Percentiles rank a stretch among this genome's conserved stretches.
These are phyloP conservation scores for Fusarium globosum DNA, from an alignment of 2,329 filamentous ascomycete genomes.

Conservation along the genomic window DNA sequence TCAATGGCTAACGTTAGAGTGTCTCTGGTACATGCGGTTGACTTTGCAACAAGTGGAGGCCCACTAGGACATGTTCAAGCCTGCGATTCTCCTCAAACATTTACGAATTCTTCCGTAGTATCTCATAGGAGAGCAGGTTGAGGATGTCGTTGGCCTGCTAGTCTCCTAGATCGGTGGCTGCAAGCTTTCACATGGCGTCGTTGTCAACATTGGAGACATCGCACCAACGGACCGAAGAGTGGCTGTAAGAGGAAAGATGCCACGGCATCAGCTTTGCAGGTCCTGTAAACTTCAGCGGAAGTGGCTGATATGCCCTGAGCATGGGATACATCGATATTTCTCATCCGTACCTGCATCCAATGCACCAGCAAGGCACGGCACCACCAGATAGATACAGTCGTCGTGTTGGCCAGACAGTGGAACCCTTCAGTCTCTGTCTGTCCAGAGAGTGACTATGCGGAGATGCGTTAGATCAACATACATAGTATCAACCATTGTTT, in stretches of 20 bases:
- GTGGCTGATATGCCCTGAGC: slow-evolving; percentile 13
- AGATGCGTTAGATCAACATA: slow-evolving; percentile 6
- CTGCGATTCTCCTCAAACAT: neutral
- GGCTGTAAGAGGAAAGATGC: slow-evolving; percentile 19
- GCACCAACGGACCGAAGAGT: slow-evolving; percentile 16
- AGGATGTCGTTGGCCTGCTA: slow-evolving; percentile 6
- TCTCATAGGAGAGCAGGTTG: neutral
- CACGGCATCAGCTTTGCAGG: slow-evolving; percentile 23
- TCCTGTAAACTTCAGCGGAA: slow-evolving; percentile 16
- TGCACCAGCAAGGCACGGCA: slow-evolving; percentile 12
- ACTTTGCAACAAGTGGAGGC: slow-evolving; percentile 7
- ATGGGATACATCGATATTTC: neutral
- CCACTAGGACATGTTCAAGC: neutral
- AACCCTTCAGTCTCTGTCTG: slow-evolving; percentile 3
- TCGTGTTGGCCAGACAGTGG: neutral
- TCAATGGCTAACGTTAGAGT: neutral
- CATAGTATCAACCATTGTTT: neutral
- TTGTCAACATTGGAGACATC: neutral
- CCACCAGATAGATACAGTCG: neutral
- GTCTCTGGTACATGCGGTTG: neutral
- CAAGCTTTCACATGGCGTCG: slow-evolving; percentile 2
- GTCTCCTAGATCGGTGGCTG: neutral
- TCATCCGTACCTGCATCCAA: slow-evolving; percentile 15
- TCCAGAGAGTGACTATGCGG: neutral
- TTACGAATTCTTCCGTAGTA: neutral